phyloP scores from a whole-genome alignment of 2,329 filamentous ascomycete genomes.

The Fusarium denticulatum region DNA sequence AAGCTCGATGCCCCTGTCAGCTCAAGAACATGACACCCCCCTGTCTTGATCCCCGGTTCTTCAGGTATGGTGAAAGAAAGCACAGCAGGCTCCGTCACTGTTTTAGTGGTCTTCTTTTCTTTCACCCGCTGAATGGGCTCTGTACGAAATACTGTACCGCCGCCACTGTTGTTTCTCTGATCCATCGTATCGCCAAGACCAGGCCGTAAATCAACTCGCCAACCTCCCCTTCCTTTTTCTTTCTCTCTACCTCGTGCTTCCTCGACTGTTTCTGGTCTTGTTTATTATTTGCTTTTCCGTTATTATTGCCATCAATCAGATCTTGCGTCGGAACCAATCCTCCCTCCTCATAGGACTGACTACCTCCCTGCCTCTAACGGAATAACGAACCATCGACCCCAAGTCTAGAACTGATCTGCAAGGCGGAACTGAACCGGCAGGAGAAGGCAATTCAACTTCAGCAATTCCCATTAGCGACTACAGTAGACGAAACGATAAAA shows the following conservation, averaged over 20 bases:
- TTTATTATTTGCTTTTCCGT: neutral
- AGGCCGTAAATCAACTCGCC: constrained; percentile 32
- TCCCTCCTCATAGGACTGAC: neutral
- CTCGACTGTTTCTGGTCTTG: neutral
- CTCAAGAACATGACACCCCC: constrained; percentile 5
- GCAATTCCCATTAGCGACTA: constrained; percentile 7
- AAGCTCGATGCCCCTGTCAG: constrained; percentile 17
- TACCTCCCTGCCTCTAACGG: constrained; percentile 15
- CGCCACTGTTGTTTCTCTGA: constrained; percentile 19
- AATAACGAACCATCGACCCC: constrained; percentile 19
- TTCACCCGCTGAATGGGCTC: neutral
- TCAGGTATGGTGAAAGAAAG: constrained; percentile 4
- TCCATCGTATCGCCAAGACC: constrained; percentile 24
- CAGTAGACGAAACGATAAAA: constrained; percentile 27
- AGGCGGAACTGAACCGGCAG: constrained; percentile 9
- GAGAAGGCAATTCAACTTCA: constrained; percentile 21
- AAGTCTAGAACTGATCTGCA: constrained; percentile 30
- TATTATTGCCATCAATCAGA: constrained; percentile 20
- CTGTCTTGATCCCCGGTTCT: constrained; percentile 24
- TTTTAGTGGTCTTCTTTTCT: neutral
- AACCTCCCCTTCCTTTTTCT: constrained; percentile 15
- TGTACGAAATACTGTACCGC: constrained; percentile 24
- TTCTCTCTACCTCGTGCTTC: neutral
- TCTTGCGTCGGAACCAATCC: constrained; percentile 7
- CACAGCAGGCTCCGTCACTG: neutral